Base-by-base conservation (phyloP, 192 early-diverging fungal genomes). In the Linnemannia elongata region DNA sequence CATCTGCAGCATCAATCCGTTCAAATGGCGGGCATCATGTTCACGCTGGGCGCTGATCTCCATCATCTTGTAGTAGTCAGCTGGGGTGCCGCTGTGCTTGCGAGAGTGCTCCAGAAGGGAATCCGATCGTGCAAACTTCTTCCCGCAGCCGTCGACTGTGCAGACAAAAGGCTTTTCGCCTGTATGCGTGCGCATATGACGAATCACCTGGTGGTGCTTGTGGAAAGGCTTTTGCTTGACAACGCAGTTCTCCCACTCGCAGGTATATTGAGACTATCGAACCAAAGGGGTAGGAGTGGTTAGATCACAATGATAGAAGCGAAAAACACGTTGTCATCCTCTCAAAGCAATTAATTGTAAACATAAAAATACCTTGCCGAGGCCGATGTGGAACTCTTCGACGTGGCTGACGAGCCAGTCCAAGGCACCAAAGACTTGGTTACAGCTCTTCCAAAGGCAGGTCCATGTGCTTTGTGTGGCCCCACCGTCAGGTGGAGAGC, bases 81-180 rank as follows among this genome's bases (percentile, higher is more conserved):
- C 85, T 17, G 85, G 85, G 17, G 85, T 81, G 17, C 85, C 85
- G 49, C 70, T 81, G 69, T 94, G 94, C 27, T 91, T 93, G 70
- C 92, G 89, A 17, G 89, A 83, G 55, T 96, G 96, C 69, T 93
- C 92, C 63, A 91, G 90, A 27, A 96, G 88, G 20, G 93, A 94
- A 82, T 96, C 96, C 45, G 93, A 93, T n/a, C 95, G 92, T 38
- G 94, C 94, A 90, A 96, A 96, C 54, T 87, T 90, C 80, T 95
- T 96, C 41, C 88, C 92, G 73, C 95, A 96, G 52, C 91, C 94
- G 15, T 91, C 89, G 4, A 93, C 90, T 17, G 82, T 81, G 74
- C 95, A 96, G 54, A 90, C 82, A 89, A 94, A 95, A 1, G 95
- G 95, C 63, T 92, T 91, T 83, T 96, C 95, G 42, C 95, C 95